Conservation (phyloP, 139 green algal genomes). For the Volvox africanus region DNA sequence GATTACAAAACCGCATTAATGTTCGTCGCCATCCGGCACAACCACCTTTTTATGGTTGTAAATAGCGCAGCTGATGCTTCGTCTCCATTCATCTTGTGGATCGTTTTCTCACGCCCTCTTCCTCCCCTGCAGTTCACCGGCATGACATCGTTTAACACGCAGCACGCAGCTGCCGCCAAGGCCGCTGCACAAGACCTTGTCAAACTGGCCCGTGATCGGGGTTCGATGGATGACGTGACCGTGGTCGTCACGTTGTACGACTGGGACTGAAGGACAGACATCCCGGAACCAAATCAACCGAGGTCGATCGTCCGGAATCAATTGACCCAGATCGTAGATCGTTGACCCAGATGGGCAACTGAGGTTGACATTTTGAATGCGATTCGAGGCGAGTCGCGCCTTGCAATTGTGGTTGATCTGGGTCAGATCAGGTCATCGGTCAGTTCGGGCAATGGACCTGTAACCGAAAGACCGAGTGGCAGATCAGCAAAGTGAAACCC, state of each 20-base stretch:
- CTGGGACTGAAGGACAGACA: conserved; percentile 24
- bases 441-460: too few species aligned
- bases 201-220: conserved; percentile 39
- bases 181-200: conserved; percentile 44
- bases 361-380: background rate
- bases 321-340: too few species aligned
- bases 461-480: too few species aligned
- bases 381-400: background rate
- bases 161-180: conserved; percentile 38
- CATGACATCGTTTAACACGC: conserved; percentile 41
- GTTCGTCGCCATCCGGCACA: too few species aligned
- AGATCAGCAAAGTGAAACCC: too few species aligned
- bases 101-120: background rate
- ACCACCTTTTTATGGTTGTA: too few species aligned
- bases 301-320: too few species aligned
- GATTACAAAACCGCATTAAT: too few species aligned
- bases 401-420: too few species aligned
- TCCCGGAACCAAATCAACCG: background rate
- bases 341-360: background rate
- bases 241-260: conserved; percentile 46
- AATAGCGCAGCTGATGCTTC: too few species aligned
- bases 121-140: conserved; percentile 24
- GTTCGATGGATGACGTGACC: conserved; percentile 44
- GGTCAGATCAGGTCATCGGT: too few species aligned
- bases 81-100: too few species aligned